A percentile compares a stretch with the other conserved stretches of the same genome.
Evolutionary conservation across 164 flowering plant genomes (phyloP).

Genomic region (Liriodendron chinense): DNA sequence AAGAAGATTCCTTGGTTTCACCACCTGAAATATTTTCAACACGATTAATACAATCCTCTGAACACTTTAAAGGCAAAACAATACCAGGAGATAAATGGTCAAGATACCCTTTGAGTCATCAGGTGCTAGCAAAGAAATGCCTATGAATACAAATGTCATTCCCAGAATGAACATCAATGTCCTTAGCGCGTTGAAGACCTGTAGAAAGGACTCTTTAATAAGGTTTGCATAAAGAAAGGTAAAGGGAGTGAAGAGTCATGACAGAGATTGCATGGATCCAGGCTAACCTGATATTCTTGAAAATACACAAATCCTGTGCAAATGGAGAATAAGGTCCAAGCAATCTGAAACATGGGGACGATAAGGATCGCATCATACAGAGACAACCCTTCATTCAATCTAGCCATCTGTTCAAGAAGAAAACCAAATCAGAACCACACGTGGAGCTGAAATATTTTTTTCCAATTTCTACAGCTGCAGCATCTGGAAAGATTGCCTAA

Average conservation of each 20-base stretch:
- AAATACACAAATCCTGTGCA: constrained; percentile 96
- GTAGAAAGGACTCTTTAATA: constrained; percentile 16
- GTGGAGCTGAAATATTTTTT: neutral
- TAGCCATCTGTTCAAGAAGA: constrained; percentile 69
- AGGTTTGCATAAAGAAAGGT: neutral
- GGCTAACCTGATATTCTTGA: constrained; percentile 88
- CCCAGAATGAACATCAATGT: constrained; percentile 89
- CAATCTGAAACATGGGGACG: constrained; percentile 98
- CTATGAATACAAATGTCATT: constrained; percentile 78
- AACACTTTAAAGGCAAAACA: neutral
- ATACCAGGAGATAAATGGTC: constrained; percentile 1
- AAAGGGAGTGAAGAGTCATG: neutral
- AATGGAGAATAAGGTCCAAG: constrained; percentile 96
- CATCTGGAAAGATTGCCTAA: neutral
- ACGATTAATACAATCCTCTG: neutral
- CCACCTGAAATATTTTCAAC: constrained; percentile 41
- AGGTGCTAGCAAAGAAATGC: constrained; percentile 95
- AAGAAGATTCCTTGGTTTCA: constrained; percentile 60
- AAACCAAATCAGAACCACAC: constrained; percentile 15
- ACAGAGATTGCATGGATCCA: constrained; percentile 9
- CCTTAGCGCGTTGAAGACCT: constrained; percentile 85
- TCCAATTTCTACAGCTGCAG: neutral
- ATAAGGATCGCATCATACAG: constrained; percentile 92
- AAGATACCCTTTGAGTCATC: constrained; percentile 81
- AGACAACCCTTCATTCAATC: constrained; percentile 92